Evolutionary conservation across 331 rosid genomes (phyloP).

Genomic region (Prunus yedoensis): DNA sequence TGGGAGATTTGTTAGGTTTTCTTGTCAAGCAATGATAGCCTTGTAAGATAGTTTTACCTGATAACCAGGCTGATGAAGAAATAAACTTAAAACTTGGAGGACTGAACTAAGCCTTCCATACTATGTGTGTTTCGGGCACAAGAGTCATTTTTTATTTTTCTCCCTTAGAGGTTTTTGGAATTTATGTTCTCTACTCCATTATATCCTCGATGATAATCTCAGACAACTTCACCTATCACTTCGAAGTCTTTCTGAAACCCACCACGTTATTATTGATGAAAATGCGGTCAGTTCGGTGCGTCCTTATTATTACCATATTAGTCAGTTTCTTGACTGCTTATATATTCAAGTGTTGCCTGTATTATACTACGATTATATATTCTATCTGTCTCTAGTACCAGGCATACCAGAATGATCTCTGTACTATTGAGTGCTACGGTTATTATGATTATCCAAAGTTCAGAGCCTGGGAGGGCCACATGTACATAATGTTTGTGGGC

Average conservation of each 20-base stretch:
- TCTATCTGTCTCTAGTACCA: neutral
- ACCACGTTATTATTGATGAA: neutral
- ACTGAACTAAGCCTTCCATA: neutral
- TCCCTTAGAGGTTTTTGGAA: neutral
- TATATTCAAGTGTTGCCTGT: neutral
- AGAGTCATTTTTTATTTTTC: too few species aligned
- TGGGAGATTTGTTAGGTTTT: neutral
- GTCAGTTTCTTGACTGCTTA: neutral
- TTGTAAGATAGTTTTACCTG: neutral
- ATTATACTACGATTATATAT: neutral
- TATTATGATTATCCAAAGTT: neutral
- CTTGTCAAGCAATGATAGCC: neutral
- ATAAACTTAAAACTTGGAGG: neutral
- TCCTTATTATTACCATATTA: neutral
- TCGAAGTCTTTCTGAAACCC: neutral
- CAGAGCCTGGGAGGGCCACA: neutral
- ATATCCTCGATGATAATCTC: neutral
- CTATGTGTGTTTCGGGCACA: neutral
- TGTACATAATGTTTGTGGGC: slow-evolving; percentile 3
- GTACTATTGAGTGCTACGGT: neutral
- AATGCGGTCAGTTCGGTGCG: neutral
- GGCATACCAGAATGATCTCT: neutral
- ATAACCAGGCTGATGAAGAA: neutral
- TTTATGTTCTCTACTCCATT: neutral
- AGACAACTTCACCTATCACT: neutral